Evolutionary conservation across 139 green algal species (phyloP).

Genomic region (Tetraselmis chui): DNA sequence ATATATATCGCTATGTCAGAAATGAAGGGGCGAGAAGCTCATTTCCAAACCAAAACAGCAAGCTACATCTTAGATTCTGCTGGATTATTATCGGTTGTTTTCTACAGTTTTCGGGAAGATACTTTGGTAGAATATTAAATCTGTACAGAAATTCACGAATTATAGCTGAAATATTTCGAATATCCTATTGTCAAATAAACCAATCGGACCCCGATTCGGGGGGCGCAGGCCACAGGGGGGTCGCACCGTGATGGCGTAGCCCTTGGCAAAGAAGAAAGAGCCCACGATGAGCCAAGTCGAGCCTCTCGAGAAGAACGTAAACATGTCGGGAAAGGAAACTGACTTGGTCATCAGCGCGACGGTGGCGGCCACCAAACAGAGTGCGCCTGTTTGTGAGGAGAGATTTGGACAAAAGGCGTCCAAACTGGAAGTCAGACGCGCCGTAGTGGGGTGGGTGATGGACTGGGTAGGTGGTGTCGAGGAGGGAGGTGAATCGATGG

Average conservation of each 20-base stretch:
- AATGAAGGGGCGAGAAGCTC: too few species aligned
- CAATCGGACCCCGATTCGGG: too few species aligned
- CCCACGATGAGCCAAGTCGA: conserved; percentile 8
- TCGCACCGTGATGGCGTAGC: neutral
- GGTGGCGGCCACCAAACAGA: neutral
- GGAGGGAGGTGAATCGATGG: neutral
- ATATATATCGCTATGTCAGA: neutral
- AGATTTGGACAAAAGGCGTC: too few species aligned
- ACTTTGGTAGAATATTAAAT: too few species aligned
- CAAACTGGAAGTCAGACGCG: neutral
- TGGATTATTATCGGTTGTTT: too few species aligned
- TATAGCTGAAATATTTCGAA: neutral
- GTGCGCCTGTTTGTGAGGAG: neutral
- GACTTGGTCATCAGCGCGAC: neutral
- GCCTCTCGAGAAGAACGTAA: neutral
- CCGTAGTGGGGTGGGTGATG: neutral
- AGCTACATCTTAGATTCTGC: too few species aligned
- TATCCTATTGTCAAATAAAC: too few species aligned
- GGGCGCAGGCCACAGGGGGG: too few species aligned
- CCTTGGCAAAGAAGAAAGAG: conserved; percentile 13
- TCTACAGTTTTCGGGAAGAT: too few species aligned
- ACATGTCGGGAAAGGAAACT: neutral
- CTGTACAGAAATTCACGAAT: neutral
- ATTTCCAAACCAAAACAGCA: too few species aligned
- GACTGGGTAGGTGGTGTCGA: too few species aligned